Evolutionary conservation across 805 yeast genomes (phyloP).

Genomic region (Hanseniaspora valbyensis): DNA sequence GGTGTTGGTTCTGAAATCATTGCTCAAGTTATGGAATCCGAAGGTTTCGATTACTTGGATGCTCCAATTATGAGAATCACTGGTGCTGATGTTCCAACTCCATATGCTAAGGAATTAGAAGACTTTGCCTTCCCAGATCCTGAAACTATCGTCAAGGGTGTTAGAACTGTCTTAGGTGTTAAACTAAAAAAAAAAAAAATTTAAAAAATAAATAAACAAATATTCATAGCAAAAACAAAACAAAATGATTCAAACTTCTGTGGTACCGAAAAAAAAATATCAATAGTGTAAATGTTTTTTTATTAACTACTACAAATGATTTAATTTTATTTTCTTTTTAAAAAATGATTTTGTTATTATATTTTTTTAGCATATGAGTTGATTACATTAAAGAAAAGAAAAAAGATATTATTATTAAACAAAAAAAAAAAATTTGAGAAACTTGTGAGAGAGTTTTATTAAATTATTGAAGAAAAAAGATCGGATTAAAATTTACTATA

Average conservation of each 20-base stretch:
- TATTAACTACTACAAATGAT: too few relatives aligned
- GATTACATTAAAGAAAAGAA: background rate
- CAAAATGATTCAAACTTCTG: too few relatives aligned
- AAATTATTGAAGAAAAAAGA: too few relatives aligned
- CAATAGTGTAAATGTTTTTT: too few relatives aligned
- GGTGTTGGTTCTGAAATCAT: constrained; percentile 98
- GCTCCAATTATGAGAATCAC: constrained; percentile 98
- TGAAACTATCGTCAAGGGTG: constrained; percentile 77
- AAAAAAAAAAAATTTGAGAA: constrained; percentile 2
- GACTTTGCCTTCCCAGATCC: constrained; percentile 98
- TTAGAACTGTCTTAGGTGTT: constrained; percentile 65
- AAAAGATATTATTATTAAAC: background rate
- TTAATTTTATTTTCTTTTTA: too few relatives aligned
- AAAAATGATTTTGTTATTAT: too few relatives aligned
- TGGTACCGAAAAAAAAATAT: too few relatives aligned
- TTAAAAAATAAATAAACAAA: background rate
- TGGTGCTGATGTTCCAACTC: constrained; percentile 99
- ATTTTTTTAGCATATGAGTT: too few relatives aligned
- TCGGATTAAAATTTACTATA: too few relatives aligned
- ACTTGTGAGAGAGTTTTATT: constrained; percentile 8
- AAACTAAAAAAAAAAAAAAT: constrained; percentile 24
- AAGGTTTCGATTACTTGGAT: constrained; percentile 95
- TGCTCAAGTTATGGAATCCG: constrained; percentile 96
- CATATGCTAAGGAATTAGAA: constrained; percentile 91
- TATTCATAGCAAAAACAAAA: background rate